Conservation (phyloP, 495 filamentous ascomycete genomes). For the Chaetomium tenue region DNA sequence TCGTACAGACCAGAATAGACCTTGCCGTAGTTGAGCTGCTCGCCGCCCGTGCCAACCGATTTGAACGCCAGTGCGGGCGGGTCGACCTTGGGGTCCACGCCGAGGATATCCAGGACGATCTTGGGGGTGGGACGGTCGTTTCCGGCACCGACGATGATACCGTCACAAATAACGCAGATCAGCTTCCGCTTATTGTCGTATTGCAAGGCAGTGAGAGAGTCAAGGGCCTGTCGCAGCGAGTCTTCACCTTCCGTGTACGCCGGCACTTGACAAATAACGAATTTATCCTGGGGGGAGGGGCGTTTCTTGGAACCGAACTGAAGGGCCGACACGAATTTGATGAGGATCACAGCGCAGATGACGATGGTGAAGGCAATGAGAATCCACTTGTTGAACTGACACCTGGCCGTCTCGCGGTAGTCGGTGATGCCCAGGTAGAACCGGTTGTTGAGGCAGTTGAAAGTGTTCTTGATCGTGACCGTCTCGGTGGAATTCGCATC, state of each 20-base stretch:
- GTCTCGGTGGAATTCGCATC: slow-evolving; percentile 41
- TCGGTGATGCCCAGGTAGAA: slow-evolving; percentile 84
- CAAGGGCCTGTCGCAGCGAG: slow-evolving; percentile 82
- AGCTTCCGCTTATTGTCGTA: slow-evolving; percentile 98
- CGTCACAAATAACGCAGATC: slow-evolving; percentile 90
- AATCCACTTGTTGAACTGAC: slow-evolving; percentile 90
- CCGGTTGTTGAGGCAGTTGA: slow-evolving; percentile 76
- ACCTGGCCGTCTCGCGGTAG: slow-evolving; percentile 72
- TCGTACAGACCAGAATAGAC: slow-evolving; percentile 98
- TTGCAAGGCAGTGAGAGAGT: slow-evolving; percentile 88
- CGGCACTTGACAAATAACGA: slow-evolving; percentile 96
- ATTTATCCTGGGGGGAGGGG: slow-evolving; percentile 91
- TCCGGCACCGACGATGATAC: slow-evolving; percentile 93
- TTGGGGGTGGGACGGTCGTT: slow-evolving; percentile 97
- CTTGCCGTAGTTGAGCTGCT: slow-evolving; percentile 97
- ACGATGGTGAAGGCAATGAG: slow-evolving; percentile 82
- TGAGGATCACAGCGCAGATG: slow-evolving; percentile 71
- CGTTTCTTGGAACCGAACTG: slow-evolving; percentile 91
- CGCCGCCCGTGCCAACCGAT: slow-evolving; percentile 81
- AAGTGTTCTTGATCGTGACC: slow-evolving; percentile 52
- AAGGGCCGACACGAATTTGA: slow-evolving; percentile 91
- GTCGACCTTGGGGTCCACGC: slow-evolving; percentile 94
- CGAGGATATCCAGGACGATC: slow-evolving; percentile 95
- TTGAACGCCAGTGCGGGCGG: slow-evolving; percentile 91
- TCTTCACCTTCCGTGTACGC: slow-evolving; percentile 99